Conservation (phyloP, 2,329 filamentous ascomycete genomes). For the Periconia macrospinosa region DNA sequence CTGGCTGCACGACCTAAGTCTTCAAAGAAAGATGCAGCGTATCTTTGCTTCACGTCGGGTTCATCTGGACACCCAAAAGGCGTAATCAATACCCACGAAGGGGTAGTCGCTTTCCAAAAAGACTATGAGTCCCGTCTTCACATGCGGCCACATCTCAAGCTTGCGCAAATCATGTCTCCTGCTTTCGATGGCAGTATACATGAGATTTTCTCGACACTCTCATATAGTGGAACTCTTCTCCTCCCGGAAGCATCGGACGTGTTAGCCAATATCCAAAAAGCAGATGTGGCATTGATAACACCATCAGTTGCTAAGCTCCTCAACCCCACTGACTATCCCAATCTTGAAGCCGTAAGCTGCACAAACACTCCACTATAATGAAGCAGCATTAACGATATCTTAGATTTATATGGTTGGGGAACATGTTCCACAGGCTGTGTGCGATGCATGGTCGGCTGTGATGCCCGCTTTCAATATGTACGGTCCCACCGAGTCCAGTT, state of each 20-base stretch:
- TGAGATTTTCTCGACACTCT: slow-evolving; percentile 46
- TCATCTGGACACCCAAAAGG: slow-evolving; percentile 50
- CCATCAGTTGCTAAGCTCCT: slow-evolving; percentile 43
- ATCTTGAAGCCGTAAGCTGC: slow-evolving; percentile 20
- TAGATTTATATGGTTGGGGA: slow-evolving; percentile 45
- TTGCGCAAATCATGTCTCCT: slow-evolving; percentile 48
- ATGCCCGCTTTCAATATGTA: slow-evolving; percentile 47
- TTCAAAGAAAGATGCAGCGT: slow-evolving; percentile 26
- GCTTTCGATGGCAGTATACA: slow-evolving; percentile 51
- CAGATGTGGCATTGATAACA: slow-evolving; percentile 42
- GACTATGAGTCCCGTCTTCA: slow-evolving; percentile 38
- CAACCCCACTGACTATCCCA: slow-evolving; percentile 34
- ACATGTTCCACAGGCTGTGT: slow-evolving; percentile 35
- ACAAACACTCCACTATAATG: too few relatives aligned
- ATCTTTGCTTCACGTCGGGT: slow-evolving; percentile 51
- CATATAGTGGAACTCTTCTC: slow-evolving; percentile 46
- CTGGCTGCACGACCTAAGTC: too few relatives aligned
- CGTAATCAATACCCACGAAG: slow-evolving; percentile 37
- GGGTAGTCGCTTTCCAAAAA: slow-evolving; percentile 40
- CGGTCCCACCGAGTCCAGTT: slow-evolving; percentile 48
- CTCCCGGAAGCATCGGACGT: slow-evolving; percentile 25
- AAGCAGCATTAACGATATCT: too few relatives aligned
- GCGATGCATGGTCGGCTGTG: slow-evolving; percentile 35
- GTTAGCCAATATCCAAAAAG: slow-evolving; percentile 32
- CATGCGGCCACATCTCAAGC: slow-evolving; percentile 33